These are phyloP conservation scores for Plasmodium chabaudi DNA, from an alignment of 169 alveolate genomes.

Conservation along the genomic window DNA sequence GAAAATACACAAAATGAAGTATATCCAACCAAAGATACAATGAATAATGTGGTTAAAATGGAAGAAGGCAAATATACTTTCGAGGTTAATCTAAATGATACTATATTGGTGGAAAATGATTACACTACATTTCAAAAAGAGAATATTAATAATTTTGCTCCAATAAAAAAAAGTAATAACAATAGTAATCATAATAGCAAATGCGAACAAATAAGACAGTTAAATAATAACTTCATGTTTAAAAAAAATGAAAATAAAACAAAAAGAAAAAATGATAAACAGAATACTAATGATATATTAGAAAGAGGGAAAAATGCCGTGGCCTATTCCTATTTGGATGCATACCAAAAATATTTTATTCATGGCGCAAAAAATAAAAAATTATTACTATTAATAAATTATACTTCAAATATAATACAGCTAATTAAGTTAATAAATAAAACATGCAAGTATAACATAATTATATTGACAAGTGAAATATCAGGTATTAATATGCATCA, in stretches of 20 bases:
- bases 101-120: neutral
- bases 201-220: slow-evolving; percentile 9
- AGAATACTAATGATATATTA: slow-evolving; percentile 8
- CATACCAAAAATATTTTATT: slow-evolving; percentile 49
- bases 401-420: slow-evolving; percentile 33
- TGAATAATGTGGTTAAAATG: neutral
- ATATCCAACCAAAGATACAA: neutral
- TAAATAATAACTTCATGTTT: slow-evolving; percentile 11
- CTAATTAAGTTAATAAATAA: slow-evolving; percentile 43
- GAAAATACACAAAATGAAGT: neutral
- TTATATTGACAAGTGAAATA: slow-evolving; percentile 55
- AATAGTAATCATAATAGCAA: neutral
- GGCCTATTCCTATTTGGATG: slow-evolving; percentile 56
- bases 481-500: slow-evolving; percentile 35
- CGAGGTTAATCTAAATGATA: slow-evolving; percentile 1
- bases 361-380: slow-evolving; percentile 14
- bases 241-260: slow-evolving; percentile 7
- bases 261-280: neutral
- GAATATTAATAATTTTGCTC: neutral
- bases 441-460: slow-evolving; percentile 34
- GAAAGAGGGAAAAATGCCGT: neutral
- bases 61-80: neutral
- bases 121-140: neutral
- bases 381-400: slow-evolving; percentile 54
- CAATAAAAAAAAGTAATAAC: no score